Conservation (phyloP, 2,329 filamentous ascomycete species). For the Hypoxylon sp. region DNA sequence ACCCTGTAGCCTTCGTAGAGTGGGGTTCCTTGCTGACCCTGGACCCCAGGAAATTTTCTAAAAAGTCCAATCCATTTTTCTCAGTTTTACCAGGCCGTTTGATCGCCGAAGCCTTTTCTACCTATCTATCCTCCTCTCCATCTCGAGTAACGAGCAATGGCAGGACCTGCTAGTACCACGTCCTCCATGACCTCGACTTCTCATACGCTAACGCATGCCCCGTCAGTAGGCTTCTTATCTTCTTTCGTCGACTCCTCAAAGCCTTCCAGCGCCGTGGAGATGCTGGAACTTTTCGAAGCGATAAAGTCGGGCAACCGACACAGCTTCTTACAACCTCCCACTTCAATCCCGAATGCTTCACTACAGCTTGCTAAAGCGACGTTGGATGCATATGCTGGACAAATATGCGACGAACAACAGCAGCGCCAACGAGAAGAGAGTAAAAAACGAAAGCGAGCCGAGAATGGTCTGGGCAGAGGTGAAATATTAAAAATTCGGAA, state of each 20-base stretch:
- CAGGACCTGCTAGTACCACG: slow-evolving; percentile 61
- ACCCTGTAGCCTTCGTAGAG: background rate
- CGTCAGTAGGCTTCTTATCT: slow-evolving; percentile 58
- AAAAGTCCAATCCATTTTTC: slow-evolving; percentile 20
- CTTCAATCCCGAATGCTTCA: slow-evolving; percentile 75
- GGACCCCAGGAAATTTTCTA: slow-evolving; percentile 42
- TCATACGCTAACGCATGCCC: slow-evolving; percentile 70
- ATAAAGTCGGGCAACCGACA: slow-evolving; percentile 74
- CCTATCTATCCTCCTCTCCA: slow-evolving; percentile 1
- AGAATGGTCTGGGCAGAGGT: slow-evolving; percentile 59
- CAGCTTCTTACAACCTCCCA: slow-evolving; percentile 80
- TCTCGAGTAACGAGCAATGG: slow-evolving; percentile 48
- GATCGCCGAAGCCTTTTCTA: slow-evolving; percentile 15
- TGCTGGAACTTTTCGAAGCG: slow-evolving; percentile 67
- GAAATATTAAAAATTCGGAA: slow-evolving; percentile 81
- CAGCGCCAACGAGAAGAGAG: slow-evolving; percentile 75
- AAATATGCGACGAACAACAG: slow-evolving; percentile 79
- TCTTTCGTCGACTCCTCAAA: slow-evolving; percentile 53
- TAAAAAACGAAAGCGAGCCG: slow-evolving; percentile 80
- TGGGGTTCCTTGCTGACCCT: slow-evolving; percentile 40
- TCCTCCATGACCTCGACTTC: slow-evolving; percentile 75
- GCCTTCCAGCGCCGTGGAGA: slow-evolving; percentile 55
- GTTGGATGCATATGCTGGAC: slow-evolving; percentile 81
- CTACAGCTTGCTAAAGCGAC: slow-evolving; percentile 83
- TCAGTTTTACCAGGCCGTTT: slow-evolving; percentile 12